Evolutionary conservation across 2,329 filamentous ascomycete genomes (phyloP), one percentile per base, ranked within the genome.

Genomic region (Didymella lethalis): DNA sequence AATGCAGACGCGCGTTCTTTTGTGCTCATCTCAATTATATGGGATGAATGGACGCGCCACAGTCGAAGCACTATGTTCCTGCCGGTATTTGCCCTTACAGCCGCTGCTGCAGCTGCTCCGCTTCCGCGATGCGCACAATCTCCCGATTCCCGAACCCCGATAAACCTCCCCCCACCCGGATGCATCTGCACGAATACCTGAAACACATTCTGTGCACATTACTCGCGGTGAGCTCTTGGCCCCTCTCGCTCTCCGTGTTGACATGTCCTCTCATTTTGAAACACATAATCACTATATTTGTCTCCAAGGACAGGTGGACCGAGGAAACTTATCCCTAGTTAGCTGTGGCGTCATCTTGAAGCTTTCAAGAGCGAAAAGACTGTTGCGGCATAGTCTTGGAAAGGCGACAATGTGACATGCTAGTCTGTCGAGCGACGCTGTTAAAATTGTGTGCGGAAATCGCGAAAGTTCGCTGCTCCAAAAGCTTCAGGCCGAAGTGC

Each of bases 51-150:
- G 11, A 16, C 14, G 38, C 20, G n/a, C 20, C 11, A 7, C 4
- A 3, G 18, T 10, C 20, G 8, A 41, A 41, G 11, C 6, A 25
- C 38, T 20, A 25, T 20, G 38, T 12, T 14, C 20, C 16, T 40
- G 23, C 23, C 23, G 3, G 23, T 23, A 20, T 1, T 18, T 20
- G 36, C 20, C 78, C 75, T 43, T 70, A 62, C 57, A 80, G 72
- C 66, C 79, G 78, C 67, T 66, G 63, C 62, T 69, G 68, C 62
- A 76, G 64, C 66, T 73, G 68, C 54, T 68, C 68, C 46, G 72
- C 73, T 61, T 72, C 76, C 25, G 61, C 67, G 44, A 77, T 80
- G 58, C 82, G 75, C 50, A 81, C 77, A 66, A 82, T 81, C 71
- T 83, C 72, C 47, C 61, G 65, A 45, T 71, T 83, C 72, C 47